Evolutionary conservation across 768 basidiomycete species (phyloP).

Genomic region (Saitozyma podzolica): DNA sequence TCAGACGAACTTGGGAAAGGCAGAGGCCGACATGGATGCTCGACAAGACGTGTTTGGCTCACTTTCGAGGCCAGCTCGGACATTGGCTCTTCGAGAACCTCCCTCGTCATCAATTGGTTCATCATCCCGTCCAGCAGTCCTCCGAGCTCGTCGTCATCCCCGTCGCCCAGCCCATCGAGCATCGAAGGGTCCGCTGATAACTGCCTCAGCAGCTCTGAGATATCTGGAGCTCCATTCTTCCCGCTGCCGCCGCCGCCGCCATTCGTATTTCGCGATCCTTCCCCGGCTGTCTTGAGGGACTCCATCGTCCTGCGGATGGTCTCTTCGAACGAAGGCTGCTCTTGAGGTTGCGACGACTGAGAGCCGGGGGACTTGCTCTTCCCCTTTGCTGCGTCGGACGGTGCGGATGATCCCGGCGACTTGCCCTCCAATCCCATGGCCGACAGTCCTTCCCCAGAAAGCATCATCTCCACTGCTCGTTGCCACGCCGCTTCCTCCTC

Average conservation of each 20-base stretch:
- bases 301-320: conserved; percentile 35
- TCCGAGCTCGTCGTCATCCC: conserved; percentile 39
- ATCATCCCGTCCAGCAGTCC: conserved; percentile 54
- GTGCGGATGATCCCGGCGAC: not conserved
- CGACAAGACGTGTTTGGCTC: conserved; percentile 4
- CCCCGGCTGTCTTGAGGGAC: conserved; percentile 22
- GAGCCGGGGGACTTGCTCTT: not conserved
- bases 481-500: conserved; percentile 46
- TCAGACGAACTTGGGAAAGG: not conserved
- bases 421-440: conserved; percentile 33
- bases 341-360: not conserved
- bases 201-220: conserved; percentile 30
- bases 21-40: not conserved
- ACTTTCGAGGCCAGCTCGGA: conserved; percentile 51
- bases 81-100: conserved; percentile 53
- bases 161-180: conserved; percentile 27
- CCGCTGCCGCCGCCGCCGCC: not conserved
- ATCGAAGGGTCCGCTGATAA: conserved; percentile 29
- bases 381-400: not conserved
- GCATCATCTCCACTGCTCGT: conserved; percentile 42
- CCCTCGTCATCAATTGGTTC: conserved; percentile 51
- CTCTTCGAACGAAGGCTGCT: conserved; percentile 31
- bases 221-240: conserved; percentile 20
- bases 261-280: not conserved
- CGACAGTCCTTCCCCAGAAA: conserved; percentile 43